phyloP scores from a whole-genome alignment of 148 eudicot species.

The Cornus florida region DNA sequence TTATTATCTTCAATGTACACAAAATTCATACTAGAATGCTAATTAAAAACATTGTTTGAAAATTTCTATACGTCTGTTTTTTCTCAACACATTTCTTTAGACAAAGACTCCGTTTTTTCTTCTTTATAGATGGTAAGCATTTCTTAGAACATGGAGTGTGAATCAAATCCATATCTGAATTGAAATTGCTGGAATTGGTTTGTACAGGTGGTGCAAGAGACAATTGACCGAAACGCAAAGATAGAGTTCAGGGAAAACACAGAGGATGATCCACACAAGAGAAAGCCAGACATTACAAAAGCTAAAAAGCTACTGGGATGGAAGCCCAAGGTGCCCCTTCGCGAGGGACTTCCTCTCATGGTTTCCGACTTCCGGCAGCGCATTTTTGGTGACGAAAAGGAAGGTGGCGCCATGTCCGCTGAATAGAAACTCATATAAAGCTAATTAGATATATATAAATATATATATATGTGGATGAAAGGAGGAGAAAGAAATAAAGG shows the following conservation, averaged over 20 bases:
- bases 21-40: too few species aligned
- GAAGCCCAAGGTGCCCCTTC: conserved; percentile 72
- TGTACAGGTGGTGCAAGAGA: conserved; percentile 78
- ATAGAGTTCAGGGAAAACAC: conserved; percentile 83
- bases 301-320: conserved; percentile 78
- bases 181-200: not conserved
- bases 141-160: too few species aligned
- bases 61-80: too few species aligned
- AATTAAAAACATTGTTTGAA: too few species aligned
- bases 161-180: too few species aligned
- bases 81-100: too few species aligned
- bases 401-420: conserved; percentile 10
- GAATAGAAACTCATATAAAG: not conserved
- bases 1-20: too few species aligned
- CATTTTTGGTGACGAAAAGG: conserved; percentile 68
- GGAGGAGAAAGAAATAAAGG: not conserved
- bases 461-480: not conserved
- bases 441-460: too few species aligned
- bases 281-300: conserved; percentile 80
- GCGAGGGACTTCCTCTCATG: conserved; percentile 81
- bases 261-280: conserved; percentile 90
- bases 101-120: too few species aligned
- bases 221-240: conserved; percentile 79
- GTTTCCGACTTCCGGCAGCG: conserved; percentile 82
- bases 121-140: too few species aligned